Conservation (phyloP, 257 asterid genomes). For the Plantago elongata region DNA sequence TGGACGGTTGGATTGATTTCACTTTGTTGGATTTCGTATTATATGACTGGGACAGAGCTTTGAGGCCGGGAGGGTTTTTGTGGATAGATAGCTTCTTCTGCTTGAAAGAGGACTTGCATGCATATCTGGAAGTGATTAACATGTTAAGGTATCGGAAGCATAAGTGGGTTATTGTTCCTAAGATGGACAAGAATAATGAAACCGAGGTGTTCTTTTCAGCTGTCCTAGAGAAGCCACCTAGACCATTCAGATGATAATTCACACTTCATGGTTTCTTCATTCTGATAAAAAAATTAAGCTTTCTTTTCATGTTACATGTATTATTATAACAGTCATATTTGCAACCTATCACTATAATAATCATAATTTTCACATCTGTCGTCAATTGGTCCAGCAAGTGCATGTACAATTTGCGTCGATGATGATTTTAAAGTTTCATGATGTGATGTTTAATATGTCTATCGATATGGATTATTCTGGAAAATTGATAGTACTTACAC, state of each 20-base stretch:
- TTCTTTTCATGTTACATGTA: not conserved
- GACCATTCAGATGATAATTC: conserved; percentile 13
- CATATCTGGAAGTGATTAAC: conserved; percentile 46
- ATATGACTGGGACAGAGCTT: conserved; percentile 61
- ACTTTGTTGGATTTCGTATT: conserved; percentile 52
- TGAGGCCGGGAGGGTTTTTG: conserved; percentile 68
- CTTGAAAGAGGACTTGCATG: conserved; percentile 47
- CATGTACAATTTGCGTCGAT: not conserved
- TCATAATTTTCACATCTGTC: not conserved
- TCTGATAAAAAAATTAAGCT: not conserved
- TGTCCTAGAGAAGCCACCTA: conserved; percentile 60
- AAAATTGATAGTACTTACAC: no score
- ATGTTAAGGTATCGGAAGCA: conserved; percentile 50
- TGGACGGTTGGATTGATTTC: conserved; percentile 66
- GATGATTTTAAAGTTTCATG: not conserved
- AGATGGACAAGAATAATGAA: conserved; percentile 23
- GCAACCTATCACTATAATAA: no score
- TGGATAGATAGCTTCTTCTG: conserved; percentile 71
- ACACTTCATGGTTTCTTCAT: not conserved
- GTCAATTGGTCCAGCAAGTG: not conserved
- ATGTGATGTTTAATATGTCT: not conserved
- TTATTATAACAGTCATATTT: not conserved
- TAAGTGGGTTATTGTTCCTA: conserved; percentile 53
- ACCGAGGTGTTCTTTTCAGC: conserved; percentile 66
- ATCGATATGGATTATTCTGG: no score